Base-by-base conservation (phyloP, 2,329 filamentous ascomycete genomes). In the Fusarium sp. region DNA sequence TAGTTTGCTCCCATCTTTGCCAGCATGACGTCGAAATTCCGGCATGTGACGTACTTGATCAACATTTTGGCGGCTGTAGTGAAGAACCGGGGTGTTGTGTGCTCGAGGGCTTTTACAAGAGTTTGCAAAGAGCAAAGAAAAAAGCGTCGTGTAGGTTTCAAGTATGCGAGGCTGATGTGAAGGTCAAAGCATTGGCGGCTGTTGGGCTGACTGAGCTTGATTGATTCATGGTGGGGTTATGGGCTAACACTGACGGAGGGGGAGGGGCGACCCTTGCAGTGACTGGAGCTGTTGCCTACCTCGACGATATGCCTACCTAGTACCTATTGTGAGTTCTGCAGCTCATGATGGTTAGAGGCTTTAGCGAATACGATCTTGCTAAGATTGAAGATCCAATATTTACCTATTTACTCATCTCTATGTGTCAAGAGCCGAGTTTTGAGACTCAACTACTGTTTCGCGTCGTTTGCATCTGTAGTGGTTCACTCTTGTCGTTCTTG, bases 31-130 rank as follows among this genome's bases (percentile, higher is more conserved):
- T 60, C 40, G 57, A 50, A 25, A 62, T 44, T 54, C 46, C 38
- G 32, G 46, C 21, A 43, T 43, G 52, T 44, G 61, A 67, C 83
- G 60, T 75, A 89, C 87, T 89, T 89, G 86, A 89, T 89, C 78
- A 84, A 81, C 83, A 85, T 85, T 67, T 59, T 77, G 71, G 70
- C 63, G 58, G 71, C 42, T 73, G 46, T 50, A 19, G 30, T 47
- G 30, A 57, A 19, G 30, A 32, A 21, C 66, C 38, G 42, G 23
- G 37, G 18, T 56, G n/a, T 49, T 19, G 59, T 49, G 46, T 57
- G 21, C 49, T 63, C 49, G 46, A 59, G 37, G 44, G 21, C 23
- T 44, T 49, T 23, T 21, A 30, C 49, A 38, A 23, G 28, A 42
- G 32, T 50, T 60, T 59, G 32, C 4, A n/a, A 53, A 25, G 56